Conservation (phyloP, 2,329 filamentous ascomycete genomes). For the Aspergillus tanneri region DNA sequence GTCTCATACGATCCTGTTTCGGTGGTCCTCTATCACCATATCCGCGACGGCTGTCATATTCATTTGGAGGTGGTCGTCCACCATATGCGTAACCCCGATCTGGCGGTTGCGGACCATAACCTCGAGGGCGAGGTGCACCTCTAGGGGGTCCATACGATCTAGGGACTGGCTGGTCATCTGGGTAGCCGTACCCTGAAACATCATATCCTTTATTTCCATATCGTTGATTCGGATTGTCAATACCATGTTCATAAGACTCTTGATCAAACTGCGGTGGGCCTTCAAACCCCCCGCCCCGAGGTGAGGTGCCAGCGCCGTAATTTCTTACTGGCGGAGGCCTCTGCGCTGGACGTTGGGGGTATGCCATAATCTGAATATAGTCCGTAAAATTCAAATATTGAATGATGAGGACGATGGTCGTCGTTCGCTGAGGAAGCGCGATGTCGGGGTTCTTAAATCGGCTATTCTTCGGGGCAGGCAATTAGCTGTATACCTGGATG, state of each 20-base stretch:
- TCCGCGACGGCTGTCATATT: constrained; percentile 27
- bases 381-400: background rate
- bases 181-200: constrained; percentile 28
- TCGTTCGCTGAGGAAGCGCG: background rate
- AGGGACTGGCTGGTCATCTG: constrained; percentile 26
- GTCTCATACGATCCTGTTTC: constrained; percentile 30
- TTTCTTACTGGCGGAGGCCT: constrained; percentile 36
- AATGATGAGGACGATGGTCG: background rate
- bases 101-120: constrained; percentile 23
- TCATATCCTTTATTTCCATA: constrained; percentile 26
- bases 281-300: constrained; percentile 23
- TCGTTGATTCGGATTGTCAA: constrained; percentile 26
- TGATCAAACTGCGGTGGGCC: constrained; percentile 26
- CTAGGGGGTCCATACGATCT: constrained; percentile 28
- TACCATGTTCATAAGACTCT: constrained; percentile 27
- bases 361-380: constrained; percentile 33
- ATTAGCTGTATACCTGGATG: background rate
- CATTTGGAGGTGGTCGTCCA: constrained; percentile 27
- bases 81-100: constrained; percentile 25
- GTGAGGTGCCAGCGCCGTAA: constrained; percentile 27
- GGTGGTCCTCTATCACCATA: constrained; percentile 32
- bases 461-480: background rate
- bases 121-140: constrained; percentile 32
- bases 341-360: constrained; percentile 34
- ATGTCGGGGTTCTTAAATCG: constrained; percentile 1